Evolutionary conservation across 768 basidiomycete species (phyloP), one percentile per base, ranked within the genome.

Genomic region (Kwoniella dejecticola): DNA sequence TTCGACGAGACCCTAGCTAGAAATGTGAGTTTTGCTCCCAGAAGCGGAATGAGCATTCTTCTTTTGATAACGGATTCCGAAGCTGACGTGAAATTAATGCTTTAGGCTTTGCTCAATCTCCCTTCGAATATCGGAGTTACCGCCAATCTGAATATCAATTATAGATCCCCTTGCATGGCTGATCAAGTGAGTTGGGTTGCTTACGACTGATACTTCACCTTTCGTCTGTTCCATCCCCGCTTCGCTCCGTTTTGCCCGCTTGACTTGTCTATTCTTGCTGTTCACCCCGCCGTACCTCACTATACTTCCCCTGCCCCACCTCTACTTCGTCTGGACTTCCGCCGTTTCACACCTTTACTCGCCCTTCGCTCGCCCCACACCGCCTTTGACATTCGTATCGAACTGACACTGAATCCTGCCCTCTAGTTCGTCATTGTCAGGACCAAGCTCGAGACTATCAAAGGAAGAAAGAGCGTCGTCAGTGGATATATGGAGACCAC

Each of bases 81-180:
- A n/a, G 8, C 29, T 23, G 4, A n/a, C 33, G 24, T 11, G 17
- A 38, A 38, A 5, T 30, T n/a, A n/a, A n/a, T n/a, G n/a, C 24
- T 6, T n/a, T 66, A 95, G 91, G 92, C 95, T 11, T 84, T 94
- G 41, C 82, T 83, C 49, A 91, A 91, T 73, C 81, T 98, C 0
- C 91, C 93, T 0, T 88, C 89, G 21, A 88, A 89, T 72, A 87
- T 98, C 41, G 95, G 90, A 17, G 94, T 98, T 11, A 99, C 95
- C 0, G 95, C 94, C 1, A 89, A 85, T 42, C 82, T 99, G 42
- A 83, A 83, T 3, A 77, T 97, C 49, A 86, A 87, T 69, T 99
- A 93, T 80, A 86, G 85, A 53, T 88, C 90, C 1, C 95, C 95
- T 0, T 91, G 91, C 1, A 85, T 84, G 54, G 94, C 94, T 0